Percentiles rank a stretch among this genome's conserved stretches.
phyloP scores from a whole-genome alignment of 768 basidiomycete genomes.

The Mycena venus region DNA sequence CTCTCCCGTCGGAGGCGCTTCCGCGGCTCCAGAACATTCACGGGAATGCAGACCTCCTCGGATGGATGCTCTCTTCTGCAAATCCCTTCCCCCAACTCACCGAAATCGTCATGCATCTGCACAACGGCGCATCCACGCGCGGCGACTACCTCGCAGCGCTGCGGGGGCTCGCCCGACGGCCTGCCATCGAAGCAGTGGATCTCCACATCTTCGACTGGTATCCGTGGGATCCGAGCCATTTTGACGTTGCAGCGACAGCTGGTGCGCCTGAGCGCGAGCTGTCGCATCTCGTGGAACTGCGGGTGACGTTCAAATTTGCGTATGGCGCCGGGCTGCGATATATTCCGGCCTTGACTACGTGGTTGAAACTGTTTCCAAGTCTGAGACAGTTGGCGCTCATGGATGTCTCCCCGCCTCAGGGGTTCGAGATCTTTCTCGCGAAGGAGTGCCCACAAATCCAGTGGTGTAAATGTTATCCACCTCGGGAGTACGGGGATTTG shows the following conservation, averaged over 20 bases:
- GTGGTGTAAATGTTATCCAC: too few species aligned
- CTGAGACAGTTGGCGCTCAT: too few species aligned
- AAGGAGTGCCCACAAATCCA: too few species aligned
- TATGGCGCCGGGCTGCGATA: too few species aligned
- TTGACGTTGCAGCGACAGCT: neutral
- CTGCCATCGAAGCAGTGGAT: neutral
- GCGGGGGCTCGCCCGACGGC: neutral
- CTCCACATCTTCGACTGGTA: neutral
- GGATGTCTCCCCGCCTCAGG: too few species aligned
- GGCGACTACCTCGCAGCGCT: neutral
- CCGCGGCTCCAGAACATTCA: neutral
- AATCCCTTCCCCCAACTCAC: conserved; percentile 1
- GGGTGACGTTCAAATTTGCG: conserved; percentile 4
- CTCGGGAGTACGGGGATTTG: too few species aligned
- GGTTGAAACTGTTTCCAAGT: too few species aligned
- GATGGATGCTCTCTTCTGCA: conserved; percentile 2
- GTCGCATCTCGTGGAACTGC: neutral
- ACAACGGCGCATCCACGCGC: neutral
- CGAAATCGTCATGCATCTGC: neutral
- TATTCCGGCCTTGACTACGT: too few species aligned
- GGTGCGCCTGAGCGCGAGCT: neutral
- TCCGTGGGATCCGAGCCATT: neutral
- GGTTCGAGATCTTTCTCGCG: too few species aligned
- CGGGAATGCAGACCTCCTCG: neutral
- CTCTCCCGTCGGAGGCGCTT: neutral